Conservation (phyloP, 2,329 filamentous ascomycete species). For the Ilyonectria destructans region DNA sequence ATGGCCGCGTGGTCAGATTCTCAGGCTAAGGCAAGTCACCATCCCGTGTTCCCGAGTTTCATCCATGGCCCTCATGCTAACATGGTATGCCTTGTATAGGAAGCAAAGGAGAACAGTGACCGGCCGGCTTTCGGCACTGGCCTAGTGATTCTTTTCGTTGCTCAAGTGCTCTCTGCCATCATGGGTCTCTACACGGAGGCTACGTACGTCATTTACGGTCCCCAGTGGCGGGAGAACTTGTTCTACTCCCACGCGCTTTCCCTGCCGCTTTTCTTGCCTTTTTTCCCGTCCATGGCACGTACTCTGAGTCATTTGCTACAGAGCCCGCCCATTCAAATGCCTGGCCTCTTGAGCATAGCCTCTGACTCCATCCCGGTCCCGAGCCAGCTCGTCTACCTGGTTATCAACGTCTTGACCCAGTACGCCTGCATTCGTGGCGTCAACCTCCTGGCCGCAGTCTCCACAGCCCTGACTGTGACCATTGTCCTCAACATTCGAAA, state of each 20-base stretch:
- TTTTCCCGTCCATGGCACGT: conserved; percentile 75
- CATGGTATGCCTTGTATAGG: conserved; percentile 29
- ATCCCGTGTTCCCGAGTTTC: not conserved
- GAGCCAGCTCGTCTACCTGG: conserved; percentile 80
- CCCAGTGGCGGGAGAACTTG: conserved; percentile 94
- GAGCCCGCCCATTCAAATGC: conserved; percentile 71
- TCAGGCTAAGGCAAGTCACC: conserved; percentile 80
- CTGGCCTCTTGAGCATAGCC: conserved; percentile 39
- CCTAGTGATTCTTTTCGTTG: conserved; percentile 86
- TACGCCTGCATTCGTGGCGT: conserved; percentile 96
- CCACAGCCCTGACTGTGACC: conserved; percentile 93
- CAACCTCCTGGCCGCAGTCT: conserved; percentile 90
- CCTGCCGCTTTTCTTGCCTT: conserved; percentile 82
- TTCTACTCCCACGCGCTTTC: conserved; percentile 91
- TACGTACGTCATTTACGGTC: conserved; percentile 88
- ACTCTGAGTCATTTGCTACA: conserved; percentile 76
- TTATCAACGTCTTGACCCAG: conserved; percentile 89
- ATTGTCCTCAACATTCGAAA: conserved; percentile 98
- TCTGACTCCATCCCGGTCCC: conserved; percentile 62
- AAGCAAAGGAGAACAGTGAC: conserved; percentile 34
- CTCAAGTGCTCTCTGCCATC: conserved; percentile 90
- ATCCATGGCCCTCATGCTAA: conserved; percentile 5
- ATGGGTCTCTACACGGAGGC: conserved; percentile 97
- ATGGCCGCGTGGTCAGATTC: conserved; percentile 93
- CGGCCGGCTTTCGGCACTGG: conserved; percentile 70